These are phyloP conservation scores for Pholiota conissans DNA, from an alignment of 768 basidiomycete genomes.

Conservation along the genomic window DNA sequence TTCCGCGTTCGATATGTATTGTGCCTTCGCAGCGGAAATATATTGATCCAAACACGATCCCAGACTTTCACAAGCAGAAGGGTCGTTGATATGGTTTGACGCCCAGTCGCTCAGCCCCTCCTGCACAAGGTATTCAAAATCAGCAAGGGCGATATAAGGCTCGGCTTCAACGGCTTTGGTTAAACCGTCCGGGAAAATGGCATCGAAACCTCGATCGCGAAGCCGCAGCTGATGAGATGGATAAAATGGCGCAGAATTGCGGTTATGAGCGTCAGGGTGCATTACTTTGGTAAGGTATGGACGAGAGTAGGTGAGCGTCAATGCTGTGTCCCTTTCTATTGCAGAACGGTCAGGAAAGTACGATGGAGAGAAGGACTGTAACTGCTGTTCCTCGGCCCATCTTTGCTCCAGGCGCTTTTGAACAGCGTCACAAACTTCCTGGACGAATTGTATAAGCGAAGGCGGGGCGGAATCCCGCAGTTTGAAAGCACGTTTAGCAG, in stretches of 20 bases:
- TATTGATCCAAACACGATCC: slow-evolving; percentile 23
- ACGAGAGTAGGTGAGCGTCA: slow-evolving; percentile 31
- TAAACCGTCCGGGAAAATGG: slow-evolving; percentile 2
- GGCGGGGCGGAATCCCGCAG: slow-evolving; percentile 26
- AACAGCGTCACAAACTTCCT: slow-evolving; percentile 18
- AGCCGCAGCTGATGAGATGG: slow-evolving; percentile 21
- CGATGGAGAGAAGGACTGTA: slow-evolving; percentile 21
- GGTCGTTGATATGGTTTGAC: slow-evolving; percentile 8
- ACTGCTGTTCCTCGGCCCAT: slow-evolving; percentile 31
- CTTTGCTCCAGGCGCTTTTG: slow-evolving; percentile 27
- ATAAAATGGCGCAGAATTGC: slow-evolving; percentile 11
- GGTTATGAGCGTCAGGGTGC: neutral
- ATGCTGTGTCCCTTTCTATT: slow-evolving; percentile 26
- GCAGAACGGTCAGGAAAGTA: slow-evolving; percentile 27
- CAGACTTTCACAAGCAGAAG: slow-evolving; percentile 20
- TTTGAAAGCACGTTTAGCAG: slow-evolving; percentile 37
- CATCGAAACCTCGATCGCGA: slow-evolving; percentile 6
- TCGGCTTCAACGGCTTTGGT: slow-evolving; percentile 1
- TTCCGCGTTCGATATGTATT: slow-evolving; percentile 37
- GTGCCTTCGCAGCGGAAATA: slow-evolving; percentile 16
- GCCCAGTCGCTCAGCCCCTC: slow-evolving; percentile 34
- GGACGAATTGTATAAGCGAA: slow-evolving; percentile 19
- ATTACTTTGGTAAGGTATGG: slow-evolving; percentile 26
- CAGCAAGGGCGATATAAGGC: slow-evolving; percentile 24
- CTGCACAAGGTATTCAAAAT: slow-evolving; percentile 36